Conservation (phyloP, 768 basidiomycete species). For the Lactarius quietus region DNA sequence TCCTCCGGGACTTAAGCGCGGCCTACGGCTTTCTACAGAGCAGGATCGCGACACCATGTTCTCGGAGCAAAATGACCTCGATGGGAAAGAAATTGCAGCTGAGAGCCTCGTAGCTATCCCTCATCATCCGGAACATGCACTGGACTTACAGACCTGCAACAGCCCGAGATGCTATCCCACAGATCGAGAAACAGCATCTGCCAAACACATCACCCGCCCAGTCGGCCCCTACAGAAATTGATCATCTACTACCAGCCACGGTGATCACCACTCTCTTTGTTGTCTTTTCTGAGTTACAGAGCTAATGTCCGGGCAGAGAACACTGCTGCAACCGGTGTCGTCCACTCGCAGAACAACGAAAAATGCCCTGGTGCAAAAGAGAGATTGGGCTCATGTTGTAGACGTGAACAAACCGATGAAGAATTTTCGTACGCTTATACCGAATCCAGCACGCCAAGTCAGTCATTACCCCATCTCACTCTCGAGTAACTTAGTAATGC, state of each 20-base stretch:
- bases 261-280: slow-evolving; percentile 26
- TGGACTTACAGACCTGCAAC: slow-evolving; percentile 2
- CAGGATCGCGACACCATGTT: slow-evolving; percentile 46
- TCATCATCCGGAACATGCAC: not conserved
- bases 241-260: slow-evolving; percentile 58
- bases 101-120: slow-evolving; percentile 3
- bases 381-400: slow-evolving; percentile 97
- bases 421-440: slow-evolving; percentile 90
- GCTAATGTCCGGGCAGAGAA: slow-evolving; percentile 40
- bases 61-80: slow-evolving; percentile 30
- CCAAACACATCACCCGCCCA: slow-evolving; percentile 23
- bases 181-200: slow-evolving; percentile 26
- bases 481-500: not conserved
- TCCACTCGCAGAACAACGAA: slow-evolving; percentile 40
- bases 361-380: slow-evolving; percentile 59
- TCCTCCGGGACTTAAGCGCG: slow-evolving; percentile 81
- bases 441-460: slow-evolving; percentile 94
- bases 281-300: slow-evolving; percentile 6
- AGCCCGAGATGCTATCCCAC: slow-evolving; percentile 1
- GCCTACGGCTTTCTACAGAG: slow-evolving; percentile 67
- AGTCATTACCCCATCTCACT: slow-evolving; percentile 4
- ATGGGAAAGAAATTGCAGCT: not conserved
- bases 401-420: slow-evolving; percentile 86
- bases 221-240: slow-evolving; percentile 60
- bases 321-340: slow-evolving; percentile 54